Evolutionary conservation across 2,329 filamentous ascomycete species (phyloP), one percentile per base, ranked within the genome.

Genomic region (Pseudogymnoascus destructans): DNA sequence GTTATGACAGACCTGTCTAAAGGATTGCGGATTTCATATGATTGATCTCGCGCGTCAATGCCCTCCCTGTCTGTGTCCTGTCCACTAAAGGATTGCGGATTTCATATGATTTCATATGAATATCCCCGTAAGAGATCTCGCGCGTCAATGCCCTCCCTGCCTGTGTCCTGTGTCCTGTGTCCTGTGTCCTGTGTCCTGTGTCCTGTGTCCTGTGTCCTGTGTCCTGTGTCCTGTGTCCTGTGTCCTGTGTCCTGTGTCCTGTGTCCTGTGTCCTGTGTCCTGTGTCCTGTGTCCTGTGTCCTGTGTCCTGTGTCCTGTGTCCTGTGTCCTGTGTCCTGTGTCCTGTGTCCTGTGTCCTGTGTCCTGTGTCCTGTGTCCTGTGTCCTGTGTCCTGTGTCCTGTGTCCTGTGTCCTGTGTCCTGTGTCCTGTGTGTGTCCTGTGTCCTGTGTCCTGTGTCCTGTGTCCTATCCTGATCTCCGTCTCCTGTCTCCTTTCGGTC

Each of bases 51-150:
- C 42, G 42, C 23, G 21, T 27, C 42, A 49, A 49, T 27, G 42
- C 23, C 42, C n/a, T 49, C 42, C 42, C 42, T 49, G 42, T 9
- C 4, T 49, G 42, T 27, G 3, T 38, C 33, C 5, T 4, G 33
- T 36, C 5, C n/a, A n/a, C 23, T 15, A 27, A 49, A 15, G 42
- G 21, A 25, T 25, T 17, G 27, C n/a, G 6, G n/a, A 17, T 49
- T 49, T 27, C n/a, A n/a, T n/a, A n/a, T n/a, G n/a, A n/a, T n/a
- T n/a, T n/a, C 42, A 49, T 49, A 49, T 49, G 42, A 49, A 27
- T 49, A n/a, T n/a, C n/a, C n/a, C n/a, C n/a, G n/a, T n/a, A n/a
- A n/a, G n/a, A n/a, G 42, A 49, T 49, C 23, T 17, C 9, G 23
- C 42, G 42, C 23, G 21, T 27, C 42, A 49, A 49, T 27, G 42